A percentile compares a stretch with the other conserved stretches of the same genome.
phyloP scores from a whole-genome alignment of 352 stramenopile species.

The Phytophthora capsici region DNA sequence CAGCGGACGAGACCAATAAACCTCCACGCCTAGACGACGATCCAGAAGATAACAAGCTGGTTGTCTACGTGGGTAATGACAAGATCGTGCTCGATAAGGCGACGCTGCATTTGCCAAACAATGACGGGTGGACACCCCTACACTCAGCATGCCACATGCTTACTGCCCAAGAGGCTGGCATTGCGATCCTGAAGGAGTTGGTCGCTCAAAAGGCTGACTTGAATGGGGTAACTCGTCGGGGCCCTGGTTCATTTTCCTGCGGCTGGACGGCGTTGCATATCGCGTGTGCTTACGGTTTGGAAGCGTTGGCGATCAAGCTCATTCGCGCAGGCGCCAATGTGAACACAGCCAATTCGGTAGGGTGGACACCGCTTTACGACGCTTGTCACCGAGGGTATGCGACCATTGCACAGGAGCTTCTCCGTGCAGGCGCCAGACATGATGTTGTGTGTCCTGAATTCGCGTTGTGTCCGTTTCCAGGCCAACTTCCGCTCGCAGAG shows the following conservation, averaged over 20 bases:
- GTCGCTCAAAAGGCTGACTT: conserved; percentile 62
- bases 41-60: conserved; percentile 46
- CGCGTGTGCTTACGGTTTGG: conserved; percentile 77
- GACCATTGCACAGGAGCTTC: conserved; percentile 62
- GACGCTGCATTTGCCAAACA: conserved; percentile 73
- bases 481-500: conserved; percentile 69
- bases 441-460: conserved; percentile 82
- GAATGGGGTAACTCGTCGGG: conserved; percentile 68
- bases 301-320: conserved; percentile 74
- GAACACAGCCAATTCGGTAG: conserved; percentile 74
- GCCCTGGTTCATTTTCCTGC: conserved; percentile 76
- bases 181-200: conserved; percentile 75
- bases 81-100: conserved; percentile 75
- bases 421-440: conserved; percentile 67
- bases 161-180: conserved; percentile 73
- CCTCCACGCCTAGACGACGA: conserved; percentile 21
- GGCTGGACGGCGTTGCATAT: conserved; percentile 85
- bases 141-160: conserved; percentile 80
- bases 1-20: conserved; percentile 22
- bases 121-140: conserved; percentile 82
- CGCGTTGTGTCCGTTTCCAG: conserved; percentile 76
- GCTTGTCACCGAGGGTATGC: conserved; percentile 77
- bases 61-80: conserved; percentile 75
- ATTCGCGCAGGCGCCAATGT: conserved; percentile 72
- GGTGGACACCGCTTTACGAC: conserved; percentile 81